phyloP scores from a whole-genome alignment of 352 stramenopile genomes.

The Pythium myriotylum region DNA sequence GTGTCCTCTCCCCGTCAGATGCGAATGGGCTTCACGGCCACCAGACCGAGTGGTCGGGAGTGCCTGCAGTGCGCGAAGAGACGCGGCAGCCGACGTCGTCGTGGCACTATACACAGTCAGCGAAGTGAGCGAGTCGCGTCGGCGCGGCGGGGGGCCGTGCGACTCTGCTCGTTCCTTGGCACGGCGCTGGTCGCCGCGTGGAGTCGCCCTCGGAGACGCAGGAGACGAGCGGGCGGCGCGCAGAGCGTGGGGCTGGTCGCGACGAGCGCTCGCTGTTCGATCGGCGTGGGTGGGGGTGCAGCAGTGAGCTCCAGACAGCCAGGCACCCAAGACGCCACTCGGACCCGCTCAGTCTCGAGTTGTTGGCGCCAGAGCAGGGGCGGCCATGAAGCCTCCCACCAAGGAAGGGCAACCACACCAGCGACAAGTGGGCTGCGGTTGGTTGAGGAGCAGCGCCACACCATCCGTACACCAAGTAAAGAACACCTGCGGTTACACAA shows the following conservation, averaged over 20 bases:
- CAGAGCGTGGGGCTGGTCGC: not conserved
- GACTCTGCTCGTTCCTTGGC: not conserved
- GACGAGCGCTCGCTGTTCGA: not conserved
- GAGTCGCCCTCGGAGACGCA: not conserved
- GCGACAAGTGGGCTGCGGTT: constrained; percentile 27
- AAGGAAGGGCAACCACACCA: constrained; percentile 8
- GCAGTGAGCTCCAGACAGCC: constrained; percentile 9
- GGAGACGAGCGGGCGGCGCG: not conserved
- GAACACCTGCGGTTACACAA: constrained; percentile 18
- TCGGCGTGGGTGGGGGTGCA: constrained; percentile 15
- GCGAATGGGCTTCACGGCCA: not conserved
- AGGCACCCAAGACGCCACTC: constrained; percentile 7
- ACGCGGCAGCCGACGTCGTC: not conserved
- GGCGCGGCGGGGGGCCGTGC: not conserved
- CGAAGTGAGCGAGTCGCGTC: not conserved
- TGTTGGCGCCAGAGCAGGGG: constrained; percentile 30
- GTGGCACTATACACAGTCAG: not conserved
- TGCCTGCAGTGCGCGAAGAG: constrained; percentile 13
- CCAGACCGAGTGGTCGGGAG: constrained; percentile 1
- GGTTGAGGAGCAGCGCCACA: constrained; percentile 21
- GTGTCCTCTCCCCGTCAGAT: not conserved
- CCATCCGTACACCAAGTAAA: constrained; percentile 22
- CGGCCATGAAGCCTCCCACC: constrained; percentile 20
- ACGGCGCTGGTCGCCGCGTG: not conserved
- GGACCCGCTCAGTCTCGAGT: constrained; percentile 24